Base-by-base conservation (phyloP, 768 basidiomycete species). In the Hemileccinum impolitum region DNA sequence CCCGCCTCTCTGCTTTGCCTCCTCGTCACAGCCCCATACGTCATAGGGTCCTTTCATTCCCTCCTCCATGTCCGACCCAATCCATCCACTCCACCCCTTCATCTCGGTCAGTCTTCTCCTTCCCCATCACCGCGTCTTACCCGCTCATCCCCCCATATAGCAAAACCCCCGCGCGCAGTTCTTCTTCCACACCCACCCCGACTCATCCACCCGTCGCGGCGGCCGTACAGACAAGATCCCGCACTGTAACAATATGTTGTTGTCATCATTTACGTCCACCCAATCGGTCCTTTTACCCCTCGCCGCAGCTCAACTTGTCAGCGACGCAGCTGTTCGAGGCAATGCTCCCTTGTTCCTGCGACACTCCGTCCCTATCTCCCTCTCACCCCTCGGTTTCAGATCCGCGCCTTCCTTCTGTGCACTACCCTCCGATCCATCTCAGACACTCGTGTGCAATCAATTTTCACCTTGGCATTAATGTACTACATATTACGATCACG, bases 381-480 rank as follows among this genome's bases (percentile, higher is more conserved):
- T 46, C 53, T 50, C 49, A 50, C 43, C 47, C 13, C 23, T 43
- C 48, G 2, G 30, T 54, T 53, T 51, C 59, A 88, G 85, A 73
- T 76, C 3, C 12, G 71, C 77, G 44, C 84, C 82, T 13, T 86
- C 87, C 66, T 88, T 79, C 65, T 87, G 84, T 61, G 76, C 81
- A 2, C 64, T 85, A 39, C 83, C 85, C 13, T 80, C 80, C 60
- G 80, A 89, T 60, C 86, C 84, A 7, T 63, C 69, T 46, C 75
- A 72, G 63, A 84, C 82, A 19, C 70, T 87, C 70, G 78, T 84
- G 56, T 88, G 85, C 67, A 82, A 70, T 58, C 84, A 76, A n/a
- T 67, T 87, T 54, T 79, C 79, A 47, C 74, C 77, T 60, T 51
- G 51, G 36, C 57, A n/a, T 50, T 57, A 43, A 55, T 53, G 55